Evolutionary conservation across 1,284 basidiomycete genomes (phyloP).

Genomic region (Heterobasidion occidentale): DNA sequence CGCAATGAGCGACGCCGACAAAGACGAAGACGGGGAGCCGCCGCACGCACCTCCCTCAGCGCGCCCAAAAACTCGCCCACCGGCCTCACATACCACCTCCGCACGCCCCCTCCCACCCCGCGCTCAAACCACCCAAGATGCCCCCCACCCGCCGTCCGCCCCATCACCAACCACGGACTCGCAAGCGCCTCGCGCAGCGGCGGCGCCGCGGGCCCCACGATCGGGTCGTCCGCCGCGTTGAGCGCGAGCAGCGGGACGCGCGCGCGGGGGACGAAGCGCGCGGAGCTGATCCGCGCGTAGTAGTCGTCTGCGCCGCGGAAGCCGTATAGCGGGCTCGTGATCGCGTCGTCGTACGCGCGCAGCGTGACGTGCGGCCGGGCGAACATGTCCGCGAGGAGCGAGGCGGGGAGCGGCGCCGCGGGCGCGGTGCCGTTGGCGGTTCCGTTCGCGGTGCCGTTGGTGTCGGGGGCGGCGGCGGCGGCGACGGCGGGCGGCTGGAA

Average conservation of each 20-base stretch:
- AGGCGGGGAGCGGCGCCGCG: slow-evolving; percentile 3
- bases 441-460: not conserved
- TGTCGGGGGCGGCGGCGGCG: no score
- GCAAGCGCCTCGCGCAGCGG: slow-evolving; percentile 9
- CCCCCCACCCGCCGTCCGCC: slow-evolving; percentile 16
- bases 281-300: slow-evolving; percentile 17
- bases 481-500: slow-evolving; percentile 9
- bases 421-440: slow-evolving; percentile 2
- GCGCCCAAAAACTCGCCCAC: slow-evolving; percentile 16
- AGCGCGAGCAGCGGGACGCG: slow-evolving; percentile 17
- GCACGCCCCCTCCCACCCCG: slow-evolving; percentile 7
- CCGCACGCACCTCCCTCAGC: slow-evolving; percentile 5
- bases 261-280: slow-evolving; percentile 10
- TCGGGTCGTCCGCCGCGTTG: slow-evolving; percentile 20
- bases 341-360: slow-evolving; percentile 13
- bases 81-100: slow-evolving; percentile 20
- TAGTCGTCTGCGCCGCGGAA: slow-evolving; percentile 17
- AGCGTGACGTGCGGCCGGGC: slow-evolving; percentile 4
- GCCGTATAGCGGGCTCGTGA: slow-evolving; percentile 15
- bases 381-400: slow-evolving; percentile 11
- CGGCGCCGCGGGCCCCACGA: slow-evolving; percentile 11
- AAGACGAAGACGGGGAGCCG: no score
- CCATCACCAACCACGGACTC: slow-evolving; percentile 17
- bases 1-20: no score
- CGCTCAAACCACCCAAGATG: slow-evolving; percentile 21